Base-by-base conservation (phyloP, 1,284 basidiomycete genomes). In the Clitocybe nebularis region DNA sequence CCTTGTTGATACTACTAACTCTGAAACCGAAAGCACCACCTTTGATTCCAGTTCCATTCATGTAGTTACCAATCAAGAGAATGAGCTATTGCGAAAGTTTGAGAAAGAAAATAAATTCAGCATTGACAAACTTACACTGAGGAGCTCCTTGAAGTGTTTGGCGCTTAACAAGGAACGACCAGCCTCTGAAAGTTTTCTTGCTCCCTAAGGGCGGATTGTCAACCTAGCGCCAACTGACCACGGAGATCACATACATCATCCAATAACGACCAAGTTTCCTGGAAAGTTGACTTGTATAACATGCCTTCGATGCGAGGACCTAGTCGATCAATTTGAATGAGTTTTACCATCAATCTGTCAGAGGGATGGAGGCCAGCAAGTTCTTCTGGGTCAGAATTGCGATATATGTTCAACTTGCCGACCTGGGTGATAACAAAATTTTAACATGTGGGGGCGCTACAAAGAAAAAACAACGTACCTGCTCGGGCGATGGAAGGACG, bases 1-100 rank as follows among this genome's bases (percentile, higher is more conserved):
- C 89, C 75, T 93, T 94, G 71, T 99, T 99, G 68, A 99, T 96
- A 63, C 93, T 96, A 65, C 90, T 93, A 47, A 98, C 85, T 58
- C 90, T 85, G 79, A 99, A 99, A 43, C 95, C 95, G 57, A 93
- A 96, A 0, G 96, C 96, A 20, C 94, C 95, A 48, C 95, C 95
- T 61, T 97, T 97, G 56, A 93, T 81, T 49, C 94, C 93, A 30
- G 92, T 90, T 17, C 93, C 93, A 61, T 99, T 99, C 82, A 99
- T 93, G 62, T 93, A 99, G 63, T 99, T 99, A 48, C 95, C 95
- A 58, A 99, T 83, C 54, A 96, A 78, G 8, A 99, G 79, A 51
- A 99, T 95, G 35, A 97, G 74, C 88, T 93, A 49, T 5, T 36
- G 37, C 34, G 14, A 17, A 46, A 16, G 37, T 57, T 21, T 61